Evolutionary conservation across 805 yeast species (phyloP).

Genomic region (Sungouiella blattae): DNA sequence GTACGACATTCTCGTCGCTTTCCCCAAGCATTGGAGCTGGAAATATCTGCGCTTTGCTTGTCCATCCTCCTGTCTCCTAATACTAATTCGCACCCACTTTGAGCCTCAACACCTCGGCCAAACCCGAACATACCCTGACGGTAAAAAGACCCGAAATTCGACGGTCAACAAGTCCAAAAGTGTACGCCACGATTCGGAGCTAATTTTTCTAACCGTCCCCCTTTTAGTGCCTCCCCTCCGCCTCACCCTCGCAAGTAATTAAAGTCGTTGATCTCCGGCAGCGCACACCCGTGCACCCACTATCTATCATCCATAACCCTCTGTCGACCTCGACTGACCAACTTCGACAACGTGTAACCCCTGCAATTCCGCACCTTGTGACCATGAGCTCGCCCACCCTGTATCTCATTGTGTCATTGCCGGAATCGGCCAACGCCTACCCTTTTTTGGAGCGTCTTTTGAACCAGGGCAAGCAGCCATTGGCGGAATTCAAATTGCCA

Average conservation of each 20-base stretch:
- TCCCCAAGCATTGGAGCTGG: too few relatives aligned
- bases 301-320: slow-evolving; percentile 4
- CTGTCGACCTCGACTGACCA: too few relatives aligned
- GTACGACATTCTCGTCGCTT: too few relatives aligned
- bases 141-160: background rate
- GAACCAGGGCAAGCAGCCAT: slow-evolving; percentile 55
- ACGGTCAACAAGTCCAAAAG: background rate
- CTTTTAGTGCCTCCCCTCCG: background rate
- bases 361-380: background rate
- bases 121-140: background rate
- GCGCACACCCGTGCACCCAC: slow-evolving; percentile 6
- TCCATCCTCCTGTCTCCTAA: too few relatives aligned
- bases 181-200: background rate
- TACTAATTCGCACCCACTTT: background rate
- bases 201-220: background rate
- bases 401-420: slow-evolving; percentile 57
- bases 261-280: background rate
- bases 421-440: slow-evolving; percentile 46
- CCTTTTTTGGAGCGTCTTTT: slow-evolving; percentile 56
- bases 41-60: too few relatives aligned
- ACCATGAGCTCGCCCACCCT: slow-evolving; percentile 36
- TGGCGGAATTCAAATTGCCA: slow-evolving; percentile 63
- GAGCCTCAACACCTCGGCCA: background rate
- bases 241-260: background rate
- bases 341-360: slow-evolving; percentile 1